phyloP scores from a whole-genome alignment of 176 grass and related monocot species.

The Cenchrus fungigraminus region DNA sequence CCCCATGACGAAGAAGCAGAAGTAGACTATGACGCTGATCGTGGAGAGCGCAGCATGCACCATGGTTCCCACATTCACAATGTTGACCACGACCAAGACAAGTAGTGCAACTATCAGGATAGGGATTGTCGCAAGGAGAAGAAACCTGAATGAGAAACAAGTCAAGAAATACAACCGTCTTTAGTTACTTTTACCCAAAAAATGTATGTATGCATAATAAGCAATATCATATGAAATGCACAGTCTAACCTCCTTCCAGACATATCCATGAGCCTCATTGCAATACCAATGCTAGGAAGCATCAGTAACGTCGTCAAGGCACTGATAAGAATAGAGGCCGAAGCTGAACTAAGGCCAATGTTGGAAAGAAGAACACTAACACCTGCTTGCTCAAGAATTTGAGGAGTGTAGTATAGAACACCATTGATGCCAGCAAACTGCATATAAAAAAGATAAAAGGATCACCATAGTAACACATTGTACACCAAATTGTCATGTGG shows the following conservation, averaged over 20 bases:
- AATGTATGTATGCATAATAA: not conserved
- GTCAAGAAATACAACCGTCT: not conserved
- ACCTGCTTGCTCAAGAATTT: slow-evolving; percentile 98
- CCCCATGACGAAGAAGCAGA: slow-evolving; percentile 97
- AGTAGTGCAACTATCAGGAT: slow-evolving; percentile 69
- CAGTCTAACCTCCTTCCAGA: slow-evolving; percentile 90
- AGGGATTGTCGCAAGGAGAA: slow-evolving; percentile 87
- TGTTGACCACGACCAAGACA: slow-evolving; percentile 75
- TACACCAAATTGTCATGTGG: not conserved
- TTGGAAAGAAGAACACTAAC: slow-evolving; percentile 81
- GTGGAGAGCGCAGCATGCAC: slow-evolving; percentile 84
- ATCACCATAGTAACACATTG: not conserved
- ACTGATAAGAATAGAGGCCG: slow-evolving; percentile 95
- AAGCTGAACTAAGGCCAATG: slow-evolving; percentile 75
- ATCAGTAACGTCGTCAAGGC: slow-evolving; percentile 92
- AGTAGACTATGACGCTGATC: slow-evolving; percentile 73
- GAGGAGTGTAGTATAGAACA: slow-evolving; percentile 98
- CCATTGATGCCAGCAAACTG: slow-evolving; percentile 99
- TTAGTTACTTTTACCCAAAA: not conserved
- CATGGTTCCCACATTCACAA: slow-evolving; percentile 70
- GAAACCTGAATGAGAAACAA: slow-evolving; percentile 67
- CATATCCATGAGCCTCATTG: slow-evolving; percentile 98
- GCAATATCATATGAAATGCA: slow-evolving; percentile 2
- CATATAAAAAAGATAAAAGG: slow-evolving; percentile 19
- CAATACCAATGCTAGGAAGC: slow-evolving; percentile 93